phyloP scores from a whole-genome alignment of 768 basidiomycete genomes.

The Fomitopsis serialis region DNA sequence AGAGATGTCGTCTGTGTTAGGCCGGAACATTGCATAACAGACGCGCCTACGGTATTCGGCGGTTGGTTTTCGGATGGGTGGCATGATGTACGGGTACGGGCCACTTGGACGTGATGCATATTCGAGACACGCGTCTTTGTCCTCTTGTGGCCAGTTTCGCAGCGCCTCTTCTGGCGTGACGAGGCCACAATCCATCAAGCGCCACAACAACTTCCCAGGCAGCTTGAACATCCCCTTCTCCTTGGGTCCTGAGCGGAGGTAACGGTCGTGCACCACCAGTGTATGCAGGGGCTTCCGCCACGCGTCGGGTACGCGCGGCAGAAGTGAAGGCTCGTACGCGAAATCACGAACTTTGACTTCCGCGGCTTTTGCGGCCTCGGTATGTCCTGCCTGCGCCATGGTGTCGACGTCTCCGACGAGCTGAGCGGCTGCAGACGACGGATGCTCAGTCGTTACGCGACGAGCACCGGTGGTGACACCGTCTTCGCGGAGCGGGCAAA shows the following conservation, averaged over 20 bases:
- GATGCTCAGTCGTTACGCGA: not conserved
- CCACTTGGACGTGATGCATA: constrained; percentile 19
- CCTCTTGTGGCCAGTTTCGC: constrained; percentile 15
- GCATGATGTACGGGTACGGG: constrained; percentile 19
- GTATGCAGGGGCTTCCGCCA: constrained; percentile 18
- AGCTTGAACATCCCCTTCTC: constrained; percentile 6
- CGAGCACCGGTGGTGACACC: not conserved
- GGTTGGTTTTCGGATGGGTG: constrained; percentile 13
- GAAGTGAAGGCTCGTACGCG: constrained; percentile 14
- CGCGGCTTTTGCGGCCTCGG: constrained; percentile 11
- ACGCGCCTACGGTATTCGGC: constrained; percentile 16
- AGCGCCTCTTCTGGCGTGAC: constrained; percentile 22
- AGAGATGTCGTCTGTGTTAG: constrained; percentile 11
- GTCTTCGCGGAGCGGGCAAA: too few relatives aligned
- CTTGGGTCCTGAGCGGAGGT: constrained; percentile 17
- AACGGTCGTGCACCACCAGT: constrained; percentile 22
- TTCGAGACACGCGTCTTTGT: constrained; percentile 13
- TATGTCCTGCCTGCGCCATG: constrained; percentile 10
- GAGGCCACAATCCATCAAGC: constrained; percentile 22
- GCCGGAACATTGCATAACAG: constrained; percentile 10
- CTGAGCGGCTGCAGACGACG: constrained; percentile 20
- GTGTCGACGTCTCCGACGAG: constrained; percentile 13
- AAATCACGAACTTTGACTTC: constrained; percentile 31
- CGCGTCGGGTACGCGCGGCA: constrained; percentile 16
- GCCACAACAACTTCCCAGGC: constrained; percentile 17